phyloP scores from a whole-genome alignment of 371 early-diverging fungal species.

The Mucor sp. region DNA sequence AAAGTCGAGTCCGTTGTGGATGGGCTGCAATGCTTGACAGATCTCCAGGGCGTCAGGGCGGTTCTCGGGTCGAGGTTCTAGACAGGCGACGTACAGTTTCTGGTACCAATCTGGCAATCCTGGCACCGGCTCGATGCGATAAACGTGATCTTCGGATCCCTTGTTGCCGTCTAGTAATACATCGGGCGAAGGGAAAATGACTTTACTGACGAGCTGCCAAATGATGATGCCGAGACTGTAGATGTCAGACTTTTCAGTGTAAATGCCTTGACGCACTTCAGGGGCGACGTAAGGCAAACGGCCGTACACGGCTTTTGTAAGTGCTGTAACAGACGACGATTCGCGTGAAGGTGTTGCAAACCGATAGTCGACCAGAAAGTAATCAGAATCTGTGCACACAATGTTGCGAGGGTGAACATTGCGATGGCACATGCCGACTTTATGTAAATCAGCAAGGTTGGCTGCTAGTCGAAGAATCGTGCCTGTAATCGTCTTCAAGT shows the following conservation, averaged over 20 bases:
- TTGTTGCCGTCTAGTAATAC: constrained; percentile 31
- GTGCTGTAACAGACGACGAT: constrained; percentile 43
- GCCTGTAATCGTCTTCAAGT: constrained; percentile 48
- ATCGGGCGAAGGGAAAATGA: constrained; percentile 51
- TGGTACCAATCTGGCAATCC: constrained; percentile 50
- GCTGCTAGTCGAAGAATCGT: constrained; percentile 44
- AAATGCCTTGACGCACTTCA: constrained; percentile 45
- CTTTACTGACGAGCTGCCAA: constrained; percentile 55
- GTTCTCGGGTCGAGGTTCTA: constrained; percentile 47
- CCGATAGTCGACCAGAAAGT: constrained; percentile 53
- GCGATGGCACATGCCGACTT: constrained; percentile 48
- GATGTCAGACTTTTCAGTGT: constrained; percentile 52
- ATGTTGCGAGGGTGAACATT: constrained; percentile 50
- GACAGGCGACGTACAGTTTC: constrained; percentile 36
- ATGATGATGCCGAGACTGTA: constrained; percentile 49
- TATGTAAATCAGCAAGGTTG: constrained; percentile 46
- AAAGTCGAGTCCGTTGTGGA: constrained; percentile 37
- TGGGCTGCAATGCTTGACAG: constrained; percentile 37
- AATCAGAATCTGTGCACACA: constrained; percentile 49
- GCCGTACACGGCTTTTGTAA: constrained; percentile 51
- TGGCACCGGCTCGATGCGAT: constrained; percentile 45
- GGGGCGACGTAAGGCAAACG: constrained; percentile 53
- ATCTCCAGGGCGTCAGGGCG: constrained; percentile 42
- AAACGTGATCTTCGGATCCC: constrained; percentile 27
- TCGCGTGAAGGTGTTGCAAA: constrained; percentile 46